These are phyloP conservation scores for Phytopythium vexans DNA, from an alignment of 352 stramenopile species.

Conservation along the genomic window DNA sequence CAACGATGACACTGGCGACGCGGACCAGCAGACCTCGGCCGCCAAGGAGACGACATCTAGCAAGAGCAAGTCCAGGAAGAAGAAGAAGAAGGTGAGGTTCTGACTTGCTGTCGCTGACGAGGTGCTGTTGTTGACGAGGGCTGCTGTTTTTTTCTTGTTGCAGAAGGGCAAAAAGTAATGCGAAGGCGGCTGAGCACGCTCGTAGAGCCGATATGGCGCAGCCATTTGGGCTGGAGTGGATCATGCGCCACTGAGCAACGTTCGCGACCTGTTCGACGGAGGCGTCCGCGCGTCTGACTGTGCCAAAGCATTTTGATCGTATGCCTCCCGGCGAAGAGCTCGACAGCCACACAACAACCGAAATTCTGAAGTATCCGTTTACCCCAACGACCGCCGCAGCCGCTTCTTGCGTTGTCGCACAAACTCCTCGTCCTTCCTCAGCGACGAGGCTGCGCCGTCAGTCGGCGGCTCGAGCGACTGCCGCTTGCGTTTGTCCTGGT, in stretches of 20 bases:
- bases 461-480: conserved; percentile 7
- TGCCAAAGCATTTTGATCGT: too few relatives aligned
- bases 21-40: background rate
- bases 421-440: conserved; percentile 28
- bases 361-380: conserved; percentile 4
- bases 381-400: conserved; percentile 34
- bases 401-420: conserved; percentile 38
- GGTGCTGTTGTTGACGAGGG: background rate
- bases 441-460: conserved; percentile 4
- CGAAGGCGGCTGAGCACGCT: too few relatives aligned
- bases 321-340: too few relatives aligned
- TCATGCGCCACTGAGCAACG: too few relatives aligned
- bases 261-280: too few relatives aligned
- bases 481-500: conserved; percentile 28
- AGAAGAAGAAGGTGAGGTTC: conserved; percentile 3
- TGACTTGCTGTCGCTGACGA: background rate
- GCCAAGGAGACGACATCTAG: background rate
- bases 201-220: too few relatives aligned
- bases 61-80: conserved; percentile 7
- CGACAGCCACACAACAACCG: too few relatives aligned
- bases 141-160: background rate
- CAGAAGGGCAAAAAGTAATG: conserved; percentile 7
- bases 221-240: too few relatives aligned
- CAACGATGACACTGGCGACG: background rate
- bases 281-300: too few relatives aligned